Evolutionary conservation across 805 yeast species (phyloP).

Genomic region (Scheffersomyces ergatensis): DNA sequence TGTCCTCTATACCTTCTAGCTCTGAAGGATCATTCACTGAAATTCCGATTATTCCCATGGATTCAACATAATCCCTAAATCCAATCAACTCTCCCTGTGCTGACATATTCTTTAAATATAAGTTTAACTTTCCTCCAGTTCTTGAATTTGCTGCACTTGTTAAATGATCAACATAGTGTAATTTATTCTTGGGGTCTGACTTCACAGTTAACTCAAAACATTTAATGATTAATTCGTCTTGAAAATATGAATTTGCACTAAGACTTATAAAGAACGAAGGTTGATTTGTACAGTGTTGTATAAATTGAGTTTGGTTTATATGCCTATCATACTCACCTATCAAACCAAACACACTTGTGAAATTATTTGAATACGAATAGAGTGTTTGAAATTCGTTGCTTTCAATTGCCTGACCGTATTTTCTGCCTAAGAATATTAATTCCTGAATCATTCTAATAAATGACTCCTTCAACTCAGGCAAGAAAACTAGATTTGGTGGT

Average conservation of each 20-base stretch:
- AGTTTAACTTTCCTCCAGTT: constrained; percentile 18
- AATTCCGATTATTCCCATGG: constrained; percentile 33
- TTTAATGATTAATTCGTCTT: constrained; percentile 38
- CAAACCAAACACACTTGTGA: constrained; percentile 28
- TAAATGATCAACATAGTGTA: constrained; percentile 38
- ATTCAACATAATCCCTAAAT: constrained; percentile 26
- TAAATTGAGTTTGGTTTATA: constrained; percentile 20
- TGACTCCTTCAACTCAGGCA: constrained; percentile 41
- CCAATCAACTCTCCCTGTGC: constrained; percentile 32
- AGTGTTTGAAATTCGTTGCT: constrained; percentile 20
- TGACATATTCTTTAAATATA: constrained; percentile 25
- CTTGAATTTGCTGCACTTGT: constrained; percentile 18
- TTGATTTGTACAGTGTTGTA: constrained; percentile 14
- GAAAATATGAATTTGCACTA: constrained; percentile 28
- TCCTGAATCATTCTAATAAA: constrained; percentile 56
- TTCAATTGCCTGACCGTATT: constrained; percentile 7
- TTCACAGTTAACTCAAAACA: constrained; percentile 37
- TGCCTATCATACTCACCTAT: constrained; percentile 39
- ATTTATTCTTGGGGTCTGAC: constrained; percentile 28
- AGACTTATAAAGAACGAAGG: constrained; percentile 26
- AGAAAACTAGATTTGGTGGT: constrained; percentile 44
- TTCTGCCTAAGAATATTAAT: constrained; percentile 36
- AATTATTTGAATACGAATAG: constrained; percentile 33
- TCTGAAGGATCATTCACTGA: constrained; percentile 2
- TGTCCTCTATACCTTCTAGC: constrained; percentile 26